Base-by-base conservation (phyloP, 495 filamentous ascomycete genomes). In the Aspergillus olivimuriae region DNA sequence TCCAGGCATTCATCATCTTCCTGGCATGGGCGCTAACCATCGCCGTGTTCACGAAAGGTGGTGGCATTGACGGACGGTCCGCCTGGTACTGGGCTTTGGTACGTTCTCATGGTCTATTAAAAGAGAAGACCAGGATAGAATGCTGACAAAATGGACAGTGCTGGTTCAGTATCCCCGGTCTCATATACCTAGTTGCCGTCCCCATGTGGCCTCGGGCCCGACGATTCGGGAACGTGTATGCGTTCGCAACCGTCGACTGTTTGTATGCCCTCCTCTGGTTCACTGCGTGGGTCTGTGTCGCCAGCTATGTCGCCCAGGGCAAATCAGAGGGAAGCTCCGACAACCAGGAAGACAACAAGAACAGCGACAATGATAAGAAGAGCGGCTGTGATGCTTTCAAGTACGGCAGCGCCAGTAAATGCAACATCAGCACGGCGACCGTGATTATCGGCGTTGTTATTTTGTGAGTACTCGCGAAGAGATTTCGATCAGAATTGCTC, bases 231-330 rank as follows among this genome's bases (percentile, higher is more conserved):
- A 82, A 94, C 51, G 83, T 87, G 8, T 89, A 92, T 58, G 88
- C 78, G 40, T 87, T 94, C 63, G 77, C 83, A 15, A 73, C 72
- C 4, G 66, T 94, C 34, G 91, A 97, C 58, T 64, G 70, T 3
- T 39, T 91, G 21, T 91, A 83, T 58, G 65, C 77, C 44, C 58
- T 95, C 33, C 66, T 95, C 52, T 97, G 89, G 89, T 80, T 95
- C 46, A 79, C 82, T 6, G 89, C 82, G 1, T 92, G 89, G 66
- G 75, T 87, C 4, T 75, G 81, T 32, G 75, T 94, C 32, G 85
- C 86, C 1, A 73, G 77, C 1, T 97, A 81, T 57, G 81, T 81
- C 21, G 65, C 71, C 8, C 55, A 73, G 22, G 70, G 69, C 14
- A 72, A 65, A 46, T 62, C 57, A 10, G 66, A 68, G 42, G 73